Percentiles rank a stretch among this genome's conserved stretches.
phyloP scores from a whole-genome alignment of 495 filamentous ascomycete genomes.

The Penicillium bialowiezense region DNA sequence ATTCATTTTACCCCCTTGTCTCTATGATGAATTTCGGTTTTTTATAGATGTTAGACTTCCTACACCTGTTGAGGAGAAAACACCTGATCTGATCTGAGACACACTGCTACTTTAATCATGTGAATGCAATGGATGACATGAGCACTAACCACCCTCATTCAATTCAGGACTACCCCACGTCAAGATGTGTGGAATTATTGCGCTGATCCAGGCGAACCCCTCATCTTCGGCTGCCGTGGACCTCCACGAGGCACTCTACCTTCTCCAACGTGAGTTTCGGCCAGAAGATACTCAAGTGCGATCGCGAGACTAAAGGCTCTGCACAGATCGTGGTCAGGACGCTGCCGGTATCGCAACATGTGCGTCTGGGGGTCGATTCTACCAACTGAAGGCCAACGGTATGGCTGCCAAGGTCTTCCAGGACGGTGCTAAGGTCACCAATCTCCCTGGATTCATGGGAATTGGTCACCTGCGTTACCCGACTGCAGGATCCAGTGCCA shows the following conservation, averaged over 20 bases:
- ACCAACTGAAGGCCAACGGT: slow-evolving; percentile 89
- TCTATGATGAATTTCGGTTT: slow-evolving; percentile 47
- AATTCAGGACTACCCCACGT: slow-evolving; percentile 14
- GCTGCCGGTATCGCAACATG: slow-evolving; percentile 84
- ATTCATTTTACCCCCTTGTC: slow-evolving; percentile 1
- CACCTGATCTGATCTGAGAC: slow-evolving; percentile 37
- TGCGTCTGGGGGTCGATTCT: slow-evolving; percentile 73
- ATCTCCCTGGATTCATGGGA: slow-evolving; percentile 88
- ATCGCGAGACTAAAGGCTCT: slow-evolving; percentile 14
- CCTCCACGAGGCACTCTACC: slow-evolving; percentile 86
- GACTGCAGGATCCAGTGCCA: slow-evolving; percentile 80
- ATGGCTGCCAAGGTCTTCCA: slow-evolving; percentile 87
- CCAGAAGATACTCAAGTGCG: slow-evolving; percentile 1
- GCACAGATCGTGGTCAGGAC: slow-evolving; percentile 73
- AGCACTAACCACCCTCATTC: neutral
- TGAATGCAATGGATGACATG: slow-evolving; percentile 3
- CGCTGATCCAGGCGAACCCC: slow-evolving; percentile 70
- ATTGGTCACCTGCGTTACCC: slow-evolving; percentile 88
- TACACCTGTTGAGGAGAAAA: slow-evolving; percentile 44
- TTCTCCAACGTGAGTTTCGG: slow-evolving; percentile 63
- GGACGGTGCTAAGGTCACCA: slow-evolving; percentile 68
- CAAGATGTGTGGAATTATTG: slow-evolving; percentile 85
- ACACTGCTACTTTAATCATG: slow-evolving; percentile 10
- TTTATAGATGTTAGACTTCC: slow-evolving; percentile 53
- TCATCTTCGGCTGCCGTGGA: slow-evolving; percentile 67